Percentiles rank a stretch among this genome's conserved stretches.
Evolutionary conservation across 1,284 basidiomycete species (phyloP).

Genomic region (Vanrija pseudolonga): DNA sequence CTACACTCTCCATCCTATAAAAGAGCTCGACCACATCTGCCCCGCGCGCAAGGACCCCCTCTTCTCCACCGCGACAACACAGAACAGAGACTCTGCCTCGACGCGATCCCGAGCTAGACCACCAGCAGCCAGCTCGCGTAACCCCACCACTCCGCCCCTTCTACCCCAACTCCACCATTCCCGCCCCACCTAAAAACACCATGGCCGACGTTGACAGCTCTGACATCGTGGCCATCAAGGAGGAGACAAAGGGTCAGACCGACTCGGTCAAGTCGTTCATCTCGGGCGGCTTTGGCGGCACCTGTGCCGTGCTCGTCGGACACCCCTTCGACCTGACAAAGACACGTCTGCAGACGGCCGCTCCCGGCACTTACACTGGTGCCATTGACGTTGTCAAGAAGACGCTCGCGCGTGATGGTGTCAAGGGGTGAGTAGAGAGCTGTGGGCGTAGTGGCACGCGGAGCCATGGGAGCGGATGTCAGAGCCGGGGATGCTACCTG

Average conservation of each 20-base stretch:
- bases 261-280: constrained; percentile 70
- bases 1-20: too few relatives aligned
- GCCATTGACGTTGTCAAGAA: constrained; percentile 91
- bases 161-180: background rate
- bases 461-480: too few relatives aligned
- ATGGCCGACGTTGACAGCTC: constrained; percentile 35
- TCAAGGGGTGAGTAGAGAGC: constrained; percentile 64
- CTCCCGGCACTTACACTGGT: constrained; percentile 84
- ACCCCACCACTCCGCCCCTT: background rate
- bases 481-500: too few relatives aligned
- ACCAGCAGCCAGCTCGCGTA: too few relatives aligned
- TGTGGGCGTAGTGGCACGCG: background rate
- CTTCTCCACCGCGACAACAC: too few relatives aligned
- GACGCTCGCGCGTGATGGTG: constrained; percentile 82
- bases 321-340: constrained; percentile 98
- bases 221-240: constrained; percentile 27
- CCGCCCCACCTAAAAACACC: background rate
- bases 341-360: constrained; percentile 90
- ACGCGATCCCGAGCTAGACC: too few relatives aligned
- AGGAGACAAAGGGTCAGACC: constrained; percentile 22
- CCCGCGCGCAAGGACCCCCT: too few relatives aligned
- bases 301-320: constrained; percentile 56
- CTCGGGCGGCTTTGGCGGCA: constrained; percentile 86
- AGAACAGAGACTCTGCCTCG: too few relatives aligned
- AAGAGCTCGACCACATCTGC: too few relatives aligned